Evolutionary conservation across 176 grass and related monocot species (phyloP).

Genomic region (Eragrostis curvula): DNA sequence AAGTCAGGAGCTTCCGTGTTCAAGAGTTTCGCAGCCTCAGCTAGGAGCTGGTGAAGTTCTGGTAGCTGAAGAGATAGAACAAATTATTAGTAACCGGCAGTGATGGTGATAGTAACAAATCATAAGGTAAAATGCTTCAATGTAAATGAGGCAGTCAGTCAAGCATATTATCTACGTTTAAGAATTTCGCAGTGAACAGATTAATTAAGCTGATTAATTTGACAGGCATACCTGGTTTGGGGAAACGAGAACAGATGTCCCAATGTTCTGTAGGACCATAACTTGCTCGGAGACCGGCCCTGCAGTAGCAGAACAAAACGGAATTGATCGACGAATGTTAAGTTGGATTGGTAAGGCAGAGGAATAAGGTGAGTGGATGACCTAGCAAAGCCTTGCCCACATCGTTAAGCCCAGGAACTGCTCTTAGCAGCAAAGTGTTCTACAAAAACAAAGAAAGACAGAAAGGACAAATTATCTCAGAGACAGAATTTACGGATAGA

Average conservation of each 20-base stretch:
- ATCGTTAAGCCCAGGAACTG: conserved; percentile 88
- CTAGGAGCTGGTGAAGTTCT: conserved; percentile 69
- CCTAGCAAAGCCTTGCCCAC: conserved; percentile 85
- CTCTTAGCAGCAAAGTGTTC: conserved; percentile 83
- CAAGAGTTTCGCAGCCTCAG: conserved; percentile 66
- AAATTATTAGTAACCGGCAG: not conserved
- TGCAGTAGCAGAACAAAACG: conserved; percentile 25
- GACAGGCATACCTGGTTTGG: conserved; percentile 71
- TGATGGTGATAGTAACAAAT: conserved; percentile 1
- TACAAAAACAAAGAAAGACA: conserved; percentile 42
- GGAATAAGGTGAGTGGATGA: conserved; percentile 6
- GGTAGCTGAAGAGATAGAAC: conserved; percentile 55
- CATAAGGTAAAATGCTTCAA: not conserved
- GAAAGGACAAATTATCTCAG: not conserved
- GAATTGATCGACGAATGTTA: not conserved
- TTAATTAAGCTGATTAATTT: not conserved
- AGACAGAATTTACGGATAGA: not conserved
- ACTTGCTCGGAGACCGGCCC: conserved; percentile 80
- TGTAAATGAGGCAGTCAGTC: not conserved
- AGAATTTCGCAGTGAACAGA: not conserved
- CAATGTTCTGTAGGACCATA: conserved; percentile 98
- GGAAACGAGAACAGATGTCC: conserved; percentile 86
- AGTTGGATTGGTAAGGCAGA: not conserved
- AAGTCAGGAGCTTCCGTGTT: conserved; percentile 88
- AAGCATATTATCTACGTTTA: not conserved